A percentile compares a stretch with the other conserved stretches of the same genome.
Evolutionary conservation across 331 rosid species (phyloP).

Genomic region (Prunus yedoensis): DNA sequence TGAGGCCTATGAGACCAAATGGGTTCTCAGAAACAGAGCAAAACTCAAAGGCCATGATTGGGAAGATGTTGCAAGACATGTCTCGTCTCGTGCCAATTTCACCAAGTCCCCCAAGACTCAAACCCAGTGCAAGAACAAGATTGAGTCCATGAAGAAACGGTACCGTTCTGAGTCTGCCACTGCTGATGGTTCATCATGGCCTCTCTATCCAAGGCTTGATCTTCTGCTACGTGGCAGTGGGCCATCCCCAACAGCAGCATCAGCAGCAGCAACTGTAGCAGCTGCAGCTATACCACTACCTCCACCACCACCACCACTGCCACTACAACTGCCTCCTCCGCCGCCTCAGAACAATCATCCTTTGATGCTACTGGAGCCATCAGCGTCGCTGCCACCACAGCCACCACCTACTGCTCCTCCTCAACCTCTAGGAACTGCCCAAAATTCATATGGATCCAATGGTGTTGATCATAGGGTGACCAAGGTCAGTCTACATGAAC

Average conservation of each 20-base stretch:
- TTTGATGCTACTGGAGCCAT: conserved; percentile 52
- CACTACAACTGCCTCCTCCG: neutral
- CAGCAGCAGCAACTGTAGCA: neutral
- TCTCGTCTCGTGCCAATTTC: conserved; percentile 60
- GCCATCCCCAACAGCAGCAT: conserved; percentile 18
- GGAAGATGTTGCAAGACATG: conserved; percentile 82
- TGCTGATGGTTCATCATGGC: conserved; percentile 75
- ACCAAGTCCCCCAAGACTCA: conserved; percentile 78
- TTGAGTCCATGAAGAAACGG: conserved; percentile 96
- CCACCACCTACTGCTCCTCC: conserved; percentile 25
- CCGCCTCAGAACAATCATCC: conserved; percentile 29
- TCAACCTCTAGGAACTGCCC: conserved; percentile 40
- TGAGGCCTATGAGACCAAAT: conserved; percentile 81
- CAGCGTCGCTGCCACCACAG: conserved; percentile 32
- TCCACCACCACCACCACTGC: neutral
- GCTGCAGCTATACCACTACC: neutral
- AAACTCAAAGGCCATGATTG: conserved; percentile 89
- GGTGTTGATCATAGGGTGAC: conserved; percentile 54
- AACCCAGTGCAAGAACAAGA: conserved; percentile 98
- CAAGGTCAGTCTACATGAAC: conserved; percentile 51
- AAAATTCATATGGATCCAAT: conserved; percentile 74
- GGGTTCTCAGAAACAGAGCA: conserved; percentile 88
- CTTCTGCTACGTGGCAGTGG: conserved; percentile 72
- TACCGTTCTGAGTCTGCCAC: conserved; percentile 78
- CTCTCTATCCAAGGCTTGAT: conserved; percentile 72